Evolutionary conservation across 2,329 filamentous ascomycete genomes (phyloP), one percentile per base, ranked within the genome.

Genomic region (Beauveria scarabaeidicola): DNA sequence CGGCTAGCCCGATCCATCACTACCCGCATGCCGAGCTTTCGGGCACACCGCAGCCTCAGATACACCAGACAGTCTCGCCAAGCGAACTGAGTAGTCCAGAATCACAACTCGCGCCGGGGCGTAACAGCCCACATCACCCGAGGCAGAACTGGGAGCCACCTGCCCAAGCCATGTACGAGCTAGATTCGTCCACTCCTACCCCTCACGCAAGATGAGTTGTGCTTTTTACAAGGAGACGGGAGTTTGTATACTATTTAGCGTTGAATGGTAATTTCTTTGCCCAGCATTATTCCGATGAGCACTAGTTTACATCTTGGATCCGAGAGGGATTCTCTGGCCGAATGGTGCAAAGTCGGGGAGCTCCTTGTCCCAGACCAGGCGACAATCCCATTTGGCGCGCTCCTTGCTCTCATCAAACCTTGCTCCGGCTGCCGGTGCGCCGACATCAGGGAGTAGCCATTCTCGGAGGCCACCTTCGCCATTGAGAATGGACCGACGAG

Each of bases 401-500:
- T 58, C 60, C 13, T 50, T 58, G 38, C 59, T 32, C 40, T 60
- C 59, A 17, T 56, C 52, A n/a, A 56, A 57, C 9, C 52, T n/a
- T 1, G 54, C 60, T 2, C 38, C 25, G 15, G 47, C 40, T 3
- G 32, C 19, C 5, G 43, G 40, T 2, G 1, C 25, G 8, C 60
- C 60, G n/a, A 61, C 43, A 19, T 52, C 54, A 7, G 48, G 60
- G 6, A 61, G 54, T 11, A 62, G 23, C 61, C 61, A 62, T 23
- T 60, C 58, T 4, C 61, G 57, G 1, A 61, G 15, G n/a, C 60
- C 60, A 3, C 60, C 60, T 10, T 61, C 60, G 3, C 61, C 58
- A 10, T 62, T 57, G 4, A 60, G 50, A n/a, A 62, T 53, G 40
- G 47, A 62, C 1, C 61, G 46, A 7, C 58, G 46, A 5, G 61